Evolutionary conservation across 108 stramenopile species (phyloP), one percentile per base, ranked within the genome.

Genomic region (Seminavis robusta): DNA sequence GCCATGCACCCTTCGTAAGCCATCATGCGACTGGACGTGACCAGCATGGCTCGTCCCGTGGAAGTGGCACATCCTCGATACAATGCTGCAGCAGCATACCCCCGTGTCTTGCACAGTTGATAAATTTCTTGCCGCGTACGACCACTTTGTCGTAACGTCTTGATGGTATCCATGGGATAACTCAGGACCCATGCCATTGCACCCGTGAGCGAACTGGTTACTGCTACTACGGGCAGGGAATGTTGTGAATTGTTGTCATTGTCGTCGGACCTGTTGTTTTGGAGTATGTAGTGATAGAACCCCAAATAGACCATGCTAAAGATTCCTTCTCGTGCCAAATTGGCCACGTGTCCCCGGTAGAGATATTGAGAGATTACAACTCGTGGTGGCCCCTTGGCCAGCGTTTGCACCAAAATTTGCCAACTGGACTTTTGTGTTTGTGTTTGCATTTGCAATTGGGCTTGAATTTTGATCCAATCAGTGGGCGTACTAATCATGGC

Each of bases 271-370:
- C 19, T 13, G 19, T 38, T 15, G 52, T 26, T 33, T 13, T 1
- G 15, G 48, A 11, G 23, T 10, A 59, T 56, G 17, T 27, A 21
- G 19, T 39, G 33, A 28, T 64, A 77, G 28, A 69, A 29, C 1
- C 76, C 76, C 0, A 77, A 49, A 59, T 77, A 77, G 1, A 69
- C 71, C 67, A 63, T 64, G 26, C 71, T 77, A 40, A 77, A 77
- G 24, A 77, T 56, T 29, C 76, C 76, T 53, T 77, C 76, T 20
- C 76, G 31, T 25, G 40, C 71, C 9, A 77, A 45, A 56, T 77
- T 72, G 16, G 60, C 45, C 11, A 53, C 15, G 45, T 72, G 71
- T 32, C 76, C 76, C 10, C 71, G 64, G 37, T 50, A 77, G 13
- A 77, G n/a, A n/a, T n/a, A n/a, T n/a, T n/a, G 16, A 31, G 47